Conservation (phyloP, 192 early-diverging fungal genomes). For the Phycomyces blakesleeanus region DNA sequence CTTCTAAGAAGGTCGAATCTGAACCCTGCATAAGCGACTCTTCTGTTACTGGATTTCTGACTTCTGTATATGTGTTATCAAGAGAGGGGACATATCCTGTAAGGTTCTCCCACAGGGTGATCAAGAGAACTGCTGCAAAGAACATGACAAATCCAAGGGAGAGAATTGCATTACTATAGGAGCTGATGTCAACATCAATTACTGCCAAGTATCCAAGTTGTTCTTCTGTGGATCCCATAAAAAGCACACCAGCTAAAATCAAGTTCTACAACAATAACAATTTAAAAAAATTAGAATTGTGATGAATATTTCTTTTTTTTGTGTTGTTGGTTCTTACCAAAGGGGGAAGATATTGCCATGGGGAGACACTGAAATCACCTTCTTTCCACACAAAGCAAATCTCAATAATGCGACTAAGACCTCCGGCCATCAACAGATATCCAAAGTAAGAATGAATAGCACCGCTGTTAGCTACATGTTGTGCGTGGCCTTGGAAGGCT, state of each 20-base stretch:
- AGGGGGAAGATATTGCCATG: slow-evolving; percentile 40
- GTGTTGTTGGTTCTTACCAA: slow-evolving; percentile 38
- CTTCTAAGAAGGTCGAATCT: slow-evolving; percentile 15
- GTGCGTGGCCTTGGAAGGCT: slow-evolving; percentile 57
- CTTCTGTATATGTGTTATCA: slow-evolving; percentile 12
- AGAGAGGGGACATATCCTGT: slow-evolving; percentile 11
- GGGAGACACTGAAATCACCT: slow-evolving; percentile 22
- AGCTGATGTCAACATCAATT: slow-evolving; percentile 52
- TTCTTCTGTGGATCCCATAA: slow-evolving; percentile 64
- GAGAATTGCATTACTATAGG: slow-evolving; percentile 53
- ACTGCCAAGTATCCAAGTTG: slow-evolving; percentile 41
- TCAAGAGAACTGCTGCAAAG: slow-evolving; percentile 48
- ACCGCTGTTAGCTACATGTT: slow-evolving; percentile 55
- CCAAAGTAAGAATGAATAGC: slow-evolving; percentile 64
- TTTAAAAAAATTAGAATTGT: slow-evolving; percentile 10
- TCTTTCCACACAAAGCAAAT: slow-evolving; percentile 45
- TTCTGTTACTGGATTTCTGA: neutral
- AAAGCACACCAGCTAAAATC: slow-evolving; percentile 56
- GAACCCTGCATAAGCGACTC: neutral
- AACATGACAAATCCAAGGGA: slow-evolving; percentile 60
- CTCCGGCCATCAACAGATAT: slow-evolving; percentile 53
- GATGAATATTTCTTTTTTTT: too few relatives aligned
- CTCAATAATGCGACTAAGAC: slow-evolving; percentile 54
- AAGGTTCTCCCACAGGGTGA: slow-evolving; percentile 34
- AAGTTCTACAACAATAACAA: slow-evolving; percentile 30